phyloP scores from a whole-genome alignment of 495 filamentous ascomycete species.

The Aspergillus asperescens region DNA sequence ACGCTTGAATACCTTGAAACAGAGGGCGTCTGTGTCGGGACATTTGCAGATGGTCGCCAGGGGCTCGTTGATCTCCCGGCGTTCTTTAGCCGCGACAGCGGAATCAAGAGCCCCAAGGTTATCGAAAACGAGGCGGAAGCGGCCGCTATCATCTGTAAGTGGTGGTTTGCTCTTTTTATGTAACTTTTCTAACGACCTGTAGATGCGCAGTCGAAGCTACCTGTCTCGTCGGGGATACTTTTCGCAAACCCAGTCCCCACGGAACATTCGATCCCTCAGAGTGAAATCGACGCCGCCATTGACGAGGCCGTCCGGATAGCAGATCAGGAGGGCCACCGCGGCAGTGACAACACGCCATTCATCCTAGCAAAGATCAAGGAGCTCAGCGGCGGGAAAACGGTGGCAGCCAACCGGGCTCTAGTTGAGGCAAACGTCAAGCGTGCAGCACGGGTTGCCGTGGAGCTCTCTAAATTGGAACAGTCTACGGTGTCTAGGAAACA shows the following conservation, averaged over 20 bases:
- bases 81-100: slow-evolving; percentile 85
- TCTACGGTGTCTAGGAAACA: slow-evolving; percentile 29
- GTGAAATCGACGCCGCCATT: slow-evolving; percentile 70
- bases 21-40: slow-evolving; percentile 78
- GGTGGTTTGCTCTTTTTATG: not conserved
- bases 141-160: slow-evolving; percentile 74
- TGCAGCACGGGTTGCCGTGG: slow-evolving; percentile 73
- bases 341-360: slow-evolving; percentile 84
- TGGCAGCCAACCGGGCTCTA: slow-evolving; percentile 70
- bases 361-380: slow-evolving; percentile 77
- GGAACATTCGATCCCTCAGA: slow-evolving; percentile 61
- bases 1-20: slow-evolving; percentile 95
- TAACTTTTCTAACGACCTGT: slow-evolving; percentile 1
- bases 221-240: slow-evolving; percentile 65
- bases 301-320: slow-evolving; percentile 68
- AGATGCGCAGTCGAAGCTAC: slow-evolving; percentile 62
- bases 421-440: slow-evolving; percentile 74
- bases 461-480: slow-evolving; percentile 60
- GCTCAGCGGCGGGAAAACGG: slow-evolving; percentile 65
- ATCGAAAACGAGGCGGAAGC: slow-evolving; percentile 73
- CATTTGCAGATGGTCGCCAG: slow-evolving; percentile 74
- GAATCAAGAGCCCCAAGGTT: slow-evolving; percentile 67
- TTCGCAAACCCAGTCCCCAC: slow-evolving; percentile 86
- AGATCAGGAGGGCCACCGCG: slow-evolving; percentile 58
- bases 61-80: slow-evolving; percentile 75